Base-by-base conservation (phyloP, 2,329 filamentous ascomycete genomes). In the Didymella exigua region DNA sequence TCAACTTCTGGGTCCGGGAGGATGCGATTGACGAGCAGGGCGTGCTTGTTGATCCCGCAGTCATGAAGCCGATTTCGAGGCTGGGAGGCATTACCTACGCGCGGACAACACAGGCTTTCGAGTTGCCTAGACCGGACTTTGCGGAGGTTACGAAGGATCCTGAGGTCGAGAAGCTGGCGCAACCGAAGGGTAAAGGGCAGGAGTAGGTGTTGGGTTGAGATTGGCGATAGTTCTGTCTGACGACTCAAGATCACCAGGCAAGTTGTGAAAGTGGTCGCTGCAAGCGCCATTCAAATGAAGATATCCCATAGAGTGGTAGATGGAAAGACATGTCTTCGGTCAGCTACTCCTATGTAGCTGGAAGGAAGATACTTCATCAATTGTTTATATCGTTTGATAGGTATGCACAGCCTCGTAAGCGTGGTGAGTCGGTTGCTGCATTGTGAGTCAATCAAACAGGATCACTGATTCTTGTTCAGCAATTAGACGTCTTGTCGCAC, bases 51-150 rank as follows among this genome's bases (percentile, higher is more conserved):
- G 89, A 96, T 73, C 85, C 90, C 10, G 82, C 78, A 77, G 81
- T 96, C 8, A 76, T 97, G 51, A 85, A 85, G 58, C 91, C 93
- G 0, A 82, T 96, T 14, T 86, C 85, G 60, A 84, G 93, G 31
- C 68, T 97, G 21, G 93, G 93, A 23, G 93, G 93, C 1, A 96
- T 97, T 65, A 89, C 89, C 0, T 98, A 96, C 72, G 89, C 83
- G 0, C 82, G 92, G 37, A 79, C 84, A 0, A 86, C 83, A 0
- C 86, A 93, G 59, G 88, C 79, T 0, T 77, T 91, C 23, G 92
- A 96, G 79, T 75, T 96, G 21, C 84, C 82, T 5, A 79, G 89
- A 34, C 86, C 80, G 5, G 75, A 79, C 16, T 82, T 76, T 63
- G 72, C 76, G 7, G 76, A 80, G 54, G 60, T 68, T 6, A 77